Conservation (phyloP, 352 stramenopile species). For the Phytophthora sansomeana region DNA sequence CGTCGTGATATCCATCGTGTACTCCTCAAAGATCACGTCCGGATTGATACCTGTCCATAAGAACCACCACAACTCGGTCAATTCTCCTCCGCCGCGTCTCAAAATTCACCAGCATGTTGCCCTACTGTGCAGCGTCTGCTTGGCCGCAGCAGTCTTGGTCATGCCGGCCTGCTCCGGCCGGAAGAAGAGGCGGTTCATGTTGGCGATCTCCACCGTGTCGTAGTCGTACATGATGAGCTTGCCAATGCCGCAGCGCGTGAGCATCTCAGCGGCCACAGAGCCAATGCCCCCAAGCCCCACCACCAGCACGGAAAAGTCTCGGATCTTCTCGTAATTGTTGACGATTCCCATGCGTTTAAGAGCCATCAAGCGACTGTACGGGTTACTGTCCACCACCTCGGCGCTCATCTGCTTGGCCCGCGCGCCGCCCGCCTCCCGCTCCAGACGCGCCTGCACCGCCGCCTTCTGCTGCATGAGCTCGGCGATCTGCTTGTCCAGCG, state of each 20-base stretch:
- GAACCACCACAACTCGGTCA: neutral
- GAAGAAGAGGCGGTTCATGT: constrained; percentile 94
- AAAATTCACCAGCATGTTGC: neutral
- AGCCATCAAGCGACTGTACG: constrained; percentile 91
- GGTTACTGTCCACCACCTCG: constrained; percentile 88
- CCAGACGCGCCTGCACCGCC: constrained; percentile 57
- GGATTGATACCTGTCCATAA: constrained; percentile 79
- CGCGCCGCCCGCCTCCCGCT: constrained; percentile 42
- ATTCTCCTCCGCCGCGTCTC: neutral
- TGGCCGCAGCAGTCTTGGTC: constrained; percentile 89
- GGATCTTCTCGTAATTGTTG: constrained; percentile 90
- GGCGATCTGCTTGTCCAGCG: constrained; percentile 77
- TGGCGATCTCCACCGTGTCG: constrained; percentile 90
- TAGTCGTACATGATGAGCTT: constrained; percentile 94
- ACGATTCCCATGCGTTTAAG: constrained; percentile 93
- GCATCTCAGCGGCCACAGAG: constrained; percentile 90
- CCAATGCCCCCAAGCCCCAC: constrained; percentile 89
- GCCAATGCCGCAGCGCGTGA: constrained; percentile 90
- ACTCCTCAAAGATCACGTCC: constrained; percentile 89
- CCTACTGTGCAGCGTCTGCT: constrained; percentile 87
- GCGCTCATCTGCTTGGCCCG: constrained; percentile 70
- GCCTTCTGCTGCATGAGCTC: constrained; percentile 81
- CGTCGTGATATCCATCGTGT: constrained; percentile 90
- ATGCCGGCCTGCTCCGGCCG: constrained; percentile 86
- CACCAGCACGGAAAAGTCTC: constrained; percentile 80